Conservation (phyloP, 2,329 filamentous ascomycete genomes). For the Penicillium sp. region DNA sequence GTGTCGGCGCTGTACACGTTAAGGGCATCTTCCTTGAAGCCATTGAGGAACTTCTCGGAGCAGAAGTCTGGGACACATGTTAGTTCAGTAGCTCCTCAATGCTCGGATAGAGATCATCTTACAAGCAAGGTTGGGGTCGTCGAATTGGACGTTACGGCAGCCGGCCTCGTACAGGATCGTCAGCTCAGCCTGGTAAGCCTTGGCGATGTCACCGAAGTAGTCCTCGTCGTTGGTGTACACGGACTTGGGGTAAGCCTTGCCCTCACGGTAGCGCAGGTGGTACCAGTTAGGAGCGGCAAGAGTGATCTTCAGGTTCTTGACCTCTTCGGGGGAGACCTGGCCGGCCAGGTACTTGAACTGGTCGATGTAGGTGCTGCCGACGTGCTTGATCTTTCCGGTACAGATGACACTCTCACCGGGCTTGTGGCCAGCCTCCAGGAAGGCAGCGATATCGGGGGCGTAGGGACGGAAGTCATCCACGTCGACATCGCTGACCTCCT, state of each 20-base stretch:
- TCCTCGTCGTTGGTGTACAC: conserved; percentile 61
- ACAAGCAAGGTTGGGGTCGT: conserved; percentile 69
- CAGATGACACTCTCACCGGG: conserved; percentile 60
- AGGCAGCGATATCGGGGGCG: conserved; percentile 63
- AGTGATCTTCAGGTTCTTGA: conserved; percentile 69
- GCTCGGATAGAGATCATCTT: conserved; percentile 11
- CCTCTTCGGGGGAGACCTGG: conserved; percentile 60
- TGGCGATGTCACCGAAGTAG: conserved; percentile 67
- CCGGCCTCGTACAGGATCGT: conserved; percentile 63
- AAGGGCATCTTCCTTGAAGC: conserved; percentile 67
- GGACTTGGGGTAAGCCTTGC: conserved; percentile 58
- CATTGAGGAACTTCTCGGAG: conserved; percentile 69
- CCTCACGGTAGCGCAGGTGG: conserved; percentile 63
- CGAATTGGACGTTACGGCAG: conserved; percentile 67
- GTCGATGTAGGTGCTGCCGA: conserved; percentile 58
- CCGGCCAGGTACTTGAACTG: conserved; percentile 64
- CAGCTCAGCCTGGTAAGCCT: conserved; percentile 66
- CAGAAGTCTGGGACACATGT: conserved; percentile 63
- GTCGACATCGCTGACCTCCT: conserved; percentile 52
- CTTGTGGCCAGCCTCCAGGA: conserved; percentile 60
- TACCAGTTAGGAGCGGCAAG: conserved; percentile 70
- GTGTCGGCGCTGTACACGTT: conserved; percentile 70
- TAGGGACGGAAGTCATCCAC: conserved; percentile 59
- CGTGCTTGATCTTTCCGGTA: conserved; percentile 60
- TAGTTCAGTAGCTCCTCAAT: not conserved